These are phyloP conservation scores for Lagenidium giganteum DNA, from an alignment of 352 stramenopile genomes.

Conservation along the genomic window DNA sequence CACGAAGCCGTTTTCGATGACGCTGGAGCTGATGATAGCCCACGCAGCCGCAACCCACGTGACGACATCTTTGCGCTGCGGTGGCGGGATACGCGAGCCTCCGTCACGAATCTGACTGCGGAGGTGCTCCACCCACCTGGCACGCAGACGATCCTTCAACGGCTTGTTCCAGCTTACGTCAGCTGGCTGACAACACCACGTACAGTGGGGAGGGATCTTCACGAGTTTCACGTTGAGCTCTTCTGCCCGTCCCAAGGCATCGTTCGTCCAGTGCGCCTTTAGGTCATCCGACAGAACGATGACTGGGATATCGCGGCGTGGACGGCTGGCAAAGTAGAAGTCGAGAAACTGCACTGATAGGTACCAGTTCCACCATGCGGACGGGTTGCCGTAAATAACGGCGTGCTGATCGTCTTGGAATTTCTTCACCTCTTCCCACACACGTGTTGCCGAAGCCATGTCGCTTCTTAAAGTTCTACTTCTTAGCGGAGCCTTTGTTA, in stretches of 20 bases:
- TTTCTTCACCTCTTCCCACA: background rate
- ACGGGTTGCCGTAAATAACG: slow-evolving; percentile 6
- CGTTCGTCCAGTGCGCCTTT: slow-evolving; percentile 3
- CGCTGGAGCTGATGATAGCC: too few species aligned
- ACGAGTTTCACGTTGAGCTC: background rate
- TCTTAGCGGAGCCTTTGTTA: background rate
- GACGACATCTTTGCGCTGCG: too few species aligned
- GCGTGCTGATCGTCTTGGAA: background rate
- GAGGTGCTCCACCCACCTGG: background rate
- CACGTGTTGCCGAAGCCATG: slow-evolving; percentile 3
- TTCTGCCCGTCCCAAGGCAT: background rate
- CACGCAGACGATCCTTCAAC: slow-evolving; percentile 3
- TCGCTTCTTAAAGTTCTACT: slow-evolving; percentile 1
- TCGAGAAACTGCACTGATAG: slow-evolving; percentile 4
- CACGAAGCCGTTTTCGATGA: too few species aligned
- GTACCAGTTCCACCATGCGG: slow-evolving; percentile 10
- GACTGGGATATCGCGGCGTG: background rate
- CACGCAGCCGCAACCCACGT: too few species aligned
- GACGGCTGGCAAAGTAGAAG: slow-evolving; percentile 4
- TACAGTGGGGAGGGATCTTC: slow-evolving; percentile 2
- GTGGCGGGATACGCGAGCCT: too few species aligned
- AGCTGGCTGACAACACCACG: slow-evolving; percentile 7
- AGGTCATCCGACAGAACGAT: slow-evolving; percentile 14
- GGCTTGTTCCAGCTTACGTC: slow-evolving; percentile 6
- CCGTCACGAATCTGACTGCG: too few species aligned